Conservation (phyloP, 306 rosid genomes). For the Cucurbita moschata region DNA sequence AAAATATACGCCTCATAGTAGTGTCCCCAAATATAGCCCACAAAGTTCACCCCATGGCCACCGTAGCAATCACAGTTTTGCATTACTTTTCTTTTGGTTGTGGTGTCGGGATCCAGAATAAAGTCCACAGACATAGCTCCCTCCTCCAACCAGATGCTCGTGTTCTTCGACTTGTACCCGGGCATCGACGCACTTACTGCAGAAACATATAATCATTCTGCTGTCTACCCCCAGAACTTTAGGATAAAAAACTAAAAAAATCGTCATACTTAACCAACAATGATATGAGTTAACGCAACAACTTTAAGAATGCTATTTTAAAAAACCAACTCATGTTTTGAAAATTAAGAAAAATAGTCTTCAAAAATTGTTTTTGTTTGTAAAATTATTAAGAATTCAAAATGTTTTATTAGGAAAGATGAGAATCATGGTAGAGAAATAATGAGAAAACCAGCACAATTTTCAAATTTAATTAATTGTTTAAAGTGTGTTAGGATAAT, state of each 20-base stretch:
- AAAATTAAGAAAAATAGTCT: too few species aligned
- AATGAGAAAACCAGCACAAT: too few species aligned
- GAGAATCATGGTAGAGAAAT: too few species aligned
- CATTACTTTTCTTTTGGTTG: slow-evolving; percentile 20
- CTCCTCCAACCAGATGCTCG: slow-evolving; percentile 56
- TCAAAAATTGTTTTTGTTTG: too few species aligned
- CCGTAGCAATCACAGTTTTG: slow-evolving; percentile 42
- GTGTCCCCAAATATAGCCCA: slow-evolving; percentile 28
- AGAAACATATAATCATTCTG: not conserved
- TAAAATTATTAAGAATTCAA: too few species aligned
- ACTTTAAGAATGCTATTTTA: not conserved
- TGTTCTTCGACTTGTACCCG: slow-evolving; percentile 68
- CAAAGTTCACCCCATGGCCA: slow-evolving; percentile 21
- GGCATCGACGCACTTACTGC: slow-evolving; percentile 60
- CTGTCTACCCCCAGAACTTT: too few species aligned
- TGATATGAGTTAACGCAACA: not conserved
- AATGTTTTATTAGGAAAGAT: too few species aligned
- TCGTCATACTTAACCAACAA: not conserved
- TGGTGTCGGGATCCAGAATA: slow-evolving; percentile 56
- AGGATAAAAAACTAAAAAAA: not conserved
- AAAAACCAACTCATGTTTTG: too few species aligned
- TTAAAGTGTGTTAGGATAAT: too few species aligned
- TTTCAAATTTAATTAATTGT: too few species aligned
- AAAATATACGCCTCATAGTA: slow-evolving; percentile 38
- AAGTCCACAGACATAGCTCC: slow-evolving; percentile 62